phyloP scores from a whole-genome alignment of 2,329 filamentous ascomycete genomes.

The Cercospora nicotianae region DNA sequence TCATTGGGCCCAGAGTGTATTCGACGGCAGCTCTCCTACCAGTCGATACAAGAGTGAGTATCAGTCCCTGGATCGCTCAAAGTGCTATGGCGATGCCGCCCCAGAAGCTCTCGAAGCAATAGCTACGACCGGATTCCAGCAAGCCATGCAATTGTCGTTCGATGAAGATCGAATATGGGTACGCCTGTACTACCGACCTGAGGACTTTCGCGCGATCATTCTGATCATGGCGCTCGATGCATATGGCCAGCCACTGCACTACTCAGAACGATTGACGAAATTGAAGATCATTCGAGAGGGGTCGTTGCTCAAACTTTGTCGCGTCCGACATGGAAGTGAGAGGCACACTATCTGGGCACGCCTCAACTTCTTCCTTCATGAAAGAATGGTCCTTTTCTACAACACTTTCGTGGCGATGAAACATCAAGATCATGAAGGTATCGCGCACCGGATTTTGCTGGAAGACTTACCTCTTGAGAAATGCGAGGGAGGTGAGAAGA shows the following conservation, averaged over 20 bases:
- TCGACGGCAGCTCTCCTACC: constrained; percentile 44
- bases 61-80: constrained; percentile 24
- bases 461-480: constrained; percentile 52
- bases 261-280: constrained; percentile 54
- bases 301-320: constrained; percentile 43
- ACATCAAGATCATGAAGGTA: constrained; percentile 50
- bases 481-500: constrained; percentile 41
- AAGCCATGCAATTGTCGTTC: constrained; percentile 48
- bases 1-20: constrained; percentile 49
- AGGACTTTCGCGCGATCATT: constrained; percentile 55
- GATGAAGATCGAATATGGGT: constrained; percentile 45
- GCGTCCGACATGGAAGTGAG: constrained; percentile 27
- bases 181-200: constrained; percentile 49
- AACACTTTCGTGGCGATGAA: constrained; percentile 59
- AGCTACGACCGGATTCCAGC: constrained; percentile 43
- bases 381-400: constrained; percentile 60
- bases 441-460: constrained; percentile 41
- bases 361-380: constrained; percentile 56
- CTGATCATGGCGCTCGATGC: constrained; percentile 51
- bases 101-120: constrained; percentile 27
- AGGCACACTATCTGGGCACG: constrained; percentile 51
- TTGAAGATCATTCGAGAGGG: constrained; percentile 45
- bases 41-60: constrained; percentile 40
- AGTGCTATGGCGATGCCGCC: constrained; percentile 28
- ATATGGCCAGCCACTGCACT: constrained; percentile 44